Conservation (phyloP, 2,329 filamentous ascomycete genomes). For the Tolypocladium tropicale region DNA sequence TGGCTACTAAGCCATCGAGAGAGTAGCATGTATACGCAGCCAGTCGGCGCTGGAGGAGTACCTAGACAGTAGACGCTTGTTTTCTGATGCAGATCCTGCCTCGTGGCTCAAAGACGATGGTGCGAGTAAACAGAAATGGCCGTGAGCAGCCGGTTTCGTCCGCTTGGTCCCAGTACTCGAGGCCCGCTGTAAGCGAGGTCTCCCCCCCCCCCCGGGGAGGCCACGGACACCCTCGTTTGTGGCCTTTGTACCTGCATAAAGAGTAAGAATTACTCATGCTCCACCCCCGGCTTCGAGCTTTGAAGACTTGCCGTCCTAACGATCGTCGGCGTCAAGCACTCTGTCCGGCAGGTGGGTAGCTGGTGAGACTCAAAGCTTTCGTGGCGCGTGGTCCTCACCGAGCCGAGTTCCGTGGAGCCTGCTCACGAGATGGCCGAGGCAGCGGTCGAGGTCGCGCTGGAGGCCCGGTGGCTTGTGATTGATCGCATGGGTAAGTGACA, state of each 20-base stretch:
- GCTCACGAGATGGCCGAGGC: background rate
- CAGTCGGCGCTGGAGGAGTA: no score
- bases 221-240: no score
- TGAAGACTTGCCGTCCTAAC: background rate
- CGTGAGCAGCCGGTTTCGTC: no score
- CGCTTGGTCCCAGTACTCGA: no score
- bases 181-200: no score
- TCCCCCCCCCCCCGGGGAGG: no score
- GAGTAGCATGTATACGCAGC: background rate
- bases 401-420: background rate
- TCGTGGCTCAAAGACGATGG: no score
- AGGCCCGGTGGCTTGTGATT: background rate
- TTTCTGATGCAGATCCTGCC: background rate
- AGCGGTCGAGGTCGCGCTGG: background rate
- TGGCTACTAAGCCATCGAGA: background rate
- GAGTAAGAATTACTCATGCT: no score
- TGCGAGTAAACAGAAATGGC: no score
- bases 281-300: background rate
- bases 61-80: no score
- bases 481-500: background rate
- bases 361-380: background rate
- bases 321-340: background rate
- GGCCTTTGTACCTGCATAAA: no score
- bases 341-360: background rate
- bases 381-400: background rate